Base-by-base conservation (phyloP, 179 eudicot species). In the Heliamphora pulchella region DNA sequence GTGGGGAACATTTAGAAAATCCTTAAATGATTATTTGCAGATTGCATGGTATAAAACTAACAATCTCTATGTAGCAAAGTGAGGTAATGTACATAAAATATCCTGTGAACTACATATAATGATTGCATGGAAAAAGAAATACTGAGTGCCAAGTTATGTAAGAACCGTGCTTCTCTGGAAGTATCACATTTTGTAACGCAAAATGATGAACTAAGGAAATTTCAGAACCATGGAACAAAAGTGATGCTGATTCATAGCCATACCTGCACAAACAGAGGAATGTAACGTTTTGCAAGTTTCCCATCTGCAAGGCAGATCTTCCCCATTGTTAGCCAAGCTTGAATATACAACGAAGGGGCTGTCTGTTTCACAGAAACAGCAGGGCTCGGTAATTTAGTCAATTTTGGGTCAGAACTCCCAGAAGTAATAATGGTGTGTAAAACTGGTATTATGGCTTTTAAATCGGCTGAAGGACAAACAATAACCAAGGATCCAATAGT, bases 251-350 rank as follows among this genome's bases (percentile, higher is more conserved):
- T 55, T 15, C 53, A 31, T 54, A 65, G 67, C 62, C 82, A 46
- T 73, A 96, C 99, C 98, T 91, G 97, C 80, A 96, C 91, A 80
- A 94, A 96, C 77, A 96, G 81, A 14, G 99, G 98, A 78, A 96
- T 89, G 79, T 92, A 96, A 78, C 96, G 89, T 80, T 94, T 94
- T 43, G 99, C 99, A 72, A 94, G 94, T 85, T 94, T 94, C 78
- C 90, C 98, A 85, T 96, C 96, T 65, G 99, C 96, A 62, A 96
- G 91, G 86, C 99, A 96, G 72, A 96, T 87, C 89, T 96, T 96
- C 77, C 98, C 99, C 98, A 94, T 96, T 48, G 99, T 86, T 79
- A 92, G 81, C 99, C 99, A 96, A 67, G 98, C 97, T 79, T 96
- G 98, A 83, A 89, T 87, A 77, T 92, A 94, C 75, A 94, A 88